Evolutionary conservation across 2,329 filamentous ascomycete species (phyloP), one percentile per base, ranked within the genome.

Genomic region (Cercospora sp.): DNA sequence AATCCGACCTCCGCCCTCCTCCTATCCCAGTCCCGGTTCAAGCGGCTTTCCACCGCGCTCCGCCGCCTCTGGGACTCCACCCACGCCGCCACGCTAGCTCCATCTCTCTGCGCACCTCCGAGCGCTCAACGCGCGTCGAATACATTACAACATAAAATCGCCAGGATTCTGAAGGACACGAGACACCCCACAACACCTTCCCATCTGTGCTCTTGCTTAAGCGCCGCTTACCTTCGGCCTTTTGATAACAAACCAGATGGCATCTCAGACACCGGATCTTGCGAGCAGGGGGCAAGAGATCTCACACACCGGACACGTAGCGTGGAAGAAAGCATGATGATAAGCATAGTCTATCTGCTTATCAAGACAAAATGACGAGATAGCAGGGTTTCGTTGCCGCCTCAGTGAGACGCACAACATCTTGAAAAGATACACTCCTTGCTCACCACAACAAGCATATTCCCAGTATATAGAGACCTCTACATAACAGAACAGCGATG

Each of bases 171-270:
- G 3, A 13, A 57, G 43, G n/a, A 9, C 24, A 9, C 13, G 21
- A 57, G 16, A 57, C 53, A 18, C 53, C 28, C 53, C 53, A 57
- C 53, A 57, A 24, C 13, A 34, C 24, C 32, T 32, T 26, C 61
- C 61, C 61, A 63, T 61, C 59, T 21, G 59, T 61, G 59, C 59
- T 61, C 59, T 26, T 16, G 18, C 13, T 28, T 37, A 61, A 61
- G 59, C 34, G 59, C 59, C 59, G 59, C 32, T 61, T 61, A 61
- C 59, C 59, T 61, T 61, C 59, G 59, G 59, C 59, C 34, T 26
- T 26, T 26, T 13, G 53, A 30, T 5, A 28, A 26, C 53, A 57
- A 28, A 13, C 24, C 24, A 57, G 24, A 57, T 49, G 43, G 7
- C 53, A 32, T 57, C 53, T 57, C 28, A 57, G 26, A 57, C 53